Base-by-base conservation (phyloP, 495 filamentous ascomycete species). In the Aspergillus egyptiacus region DNA sequence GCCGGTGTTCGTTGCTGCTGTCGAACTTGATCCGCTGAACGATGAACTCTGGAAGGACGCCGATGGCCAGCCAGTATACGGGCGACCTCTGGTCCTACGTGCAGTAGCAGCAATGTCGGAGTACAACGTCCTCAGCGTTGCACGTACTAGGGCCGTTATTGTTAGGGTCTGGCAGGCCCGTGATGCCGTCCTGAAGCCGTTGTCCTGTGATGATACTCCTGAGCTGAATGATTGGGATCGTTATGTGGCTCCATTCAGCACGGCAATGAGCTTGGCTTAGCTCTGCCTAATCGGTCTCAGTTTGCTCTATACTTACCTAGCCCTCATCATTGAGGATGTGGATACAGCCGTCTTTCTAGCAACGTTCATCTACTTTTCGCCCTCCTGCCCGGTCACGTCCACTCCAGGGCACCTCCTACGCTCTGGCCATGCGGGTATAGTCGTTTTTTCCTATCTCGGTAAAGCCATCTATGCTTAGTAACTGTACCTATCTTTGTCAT, bases 1-100 rank as follows among this genome's bases (percentile, higher is more conserved):
- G 66, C 69, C 70, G n/a, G 53, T 74, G 1, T 74, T 74, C 47
- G 70, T 74, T 35, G 70, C 68, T 2, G 69, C 68, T 3, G 67
- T 72, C 9, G 70, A 74, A 35, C 58, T 74, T 2, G 66, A 74
- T 24, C 69, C 70, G 3, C 46, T 61, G 2, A 56, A 65, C 11
- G 69, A 74, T 37, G 64, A 71, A 35, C 40, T 70, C 6, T 70
- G 63, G 59, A 54, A 46, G 1, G 58, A 59, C n/a, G 35, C 33
- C 1, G 42, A 51, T 17, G 51, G 45, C 6, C 31, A 54, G 0
- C 46, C 24, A 3, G 58, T 59, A 2, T 65, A 64, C 23, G 68
- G 68, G 5, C 60, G 71, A 24, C 60, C 64, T n/a, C 55, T 69
- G 8, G 63, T 73, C 2, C 50, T 73, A n/a, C 63, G 59, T 15